Percentiles rank a stretch among this genome's conserved stretches.
These are phyloP conservation scores for Hypoxylon fuscum DNA, from an alignment of 495 filamentous ascomycete genomes.

Conservation along the genomic window DNA sequence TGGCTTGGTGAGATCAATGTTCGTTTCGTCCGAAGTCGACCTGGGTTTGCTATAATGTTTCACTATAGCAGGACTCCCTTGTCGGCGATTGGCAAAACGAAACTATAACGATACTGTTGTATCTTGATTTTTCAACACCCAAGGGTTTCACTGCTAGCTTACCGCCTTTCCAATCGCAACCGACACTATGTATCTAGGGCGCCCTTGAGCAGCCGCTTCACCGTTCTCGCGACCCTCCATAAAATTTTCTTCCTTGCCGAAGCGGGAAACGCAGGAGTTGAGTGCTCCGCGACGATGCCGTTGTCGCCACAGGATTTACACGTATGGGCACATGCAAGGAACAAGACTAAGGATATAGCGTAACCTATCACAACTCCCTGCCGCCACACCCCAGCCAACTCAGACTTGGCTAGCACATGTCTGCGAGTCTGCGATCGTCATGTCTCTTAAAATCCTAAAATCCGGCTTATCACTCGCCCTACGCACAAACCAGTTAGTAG, in stretches of 20 bases:
- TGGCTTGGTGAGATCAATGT: slow-evolving; percentile 15
- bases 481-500: too few relatives aligned
- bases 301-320: slow-evolving; percentile 25
- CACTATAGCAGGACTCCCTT: slow-evolving; percentile 33
- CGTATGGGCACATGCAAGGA: slow-evolving; percentile 36
- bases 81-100: slow-evolving; percentile 34
- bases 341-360: slow-evolving; percentile 21
- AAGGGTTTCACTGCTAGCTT: slow-evolving; percentile 30
- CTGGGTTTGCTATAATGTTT: slow-evolving; percentile 26
- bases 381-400: slow-evolving; percentile 35
- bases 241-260: slow-evolving; percentile 19
- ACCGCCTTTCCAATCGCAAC: slow-evolving; percentile 26
- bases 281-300: slow-evolving; percentile 21
- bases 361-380: slow-evolving; percentile 23
- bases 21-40: slow-evolving; percentile 31
- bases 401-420: slow-evolving; percentile 14
- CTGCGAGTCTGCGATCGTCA: background rate
- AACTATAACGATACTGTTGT: slow-evolving; percentile 17
- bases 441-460: background rate
- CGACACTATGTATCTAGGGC: slow-evolving; percentile 3
- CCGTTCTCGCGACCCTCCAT: background rate
- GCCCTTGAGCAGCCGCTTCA: slow-evolving; percentile 1
- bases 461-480: slow-evolving; percentile 17
- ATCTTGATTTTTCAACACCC: slow-evolving; percentile 16
- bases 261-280: slow-evolving; percentile 17